phyloP scores from a whole-genome alignment of 768 basidiomycete genomes.

The Serendipita vermifera region DNA sequence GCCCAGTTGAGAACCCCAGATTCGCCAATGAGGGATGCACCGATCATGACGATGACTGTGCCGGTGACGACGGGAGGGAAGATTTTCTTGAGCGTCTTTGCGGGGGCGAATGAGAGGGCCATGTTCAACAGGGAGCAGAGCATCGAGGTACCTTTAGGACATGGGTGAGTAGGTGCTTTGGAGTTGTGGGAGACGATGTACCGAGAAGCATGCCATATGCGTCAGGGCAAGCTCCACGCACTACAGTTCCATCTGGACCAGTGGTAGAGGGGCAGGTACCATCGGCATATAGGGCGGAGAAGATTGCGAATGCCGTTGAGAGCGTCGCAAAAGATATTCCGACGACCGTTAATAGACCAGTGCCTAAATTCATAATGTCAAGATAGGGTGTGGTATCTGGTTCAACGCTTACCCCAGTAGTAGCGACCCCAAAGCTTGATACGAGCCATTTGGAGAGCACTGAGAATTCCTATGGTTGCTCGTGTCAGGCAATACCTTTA shows the following conservation, averaged over 20 bases:
- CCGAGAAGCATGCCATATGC: constrained; percentile 71
- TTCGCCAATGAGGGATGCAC: constrained; percentile 58
- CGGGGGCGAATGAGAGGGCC: constrained; percentile 60
- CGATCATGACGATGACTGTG: constrained; percentile 68
- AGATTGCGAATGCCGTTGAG: constrained; percentile 59
- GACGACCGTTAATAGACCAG: constrained; percentile 70
- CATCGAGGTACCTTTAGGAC: constrained; percentile 50
- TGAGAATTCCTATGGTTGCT: constrained; percentile 45
- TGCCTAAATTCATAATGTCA: constrained; percentile 35
- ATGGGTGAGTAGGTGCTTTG: not conserved
- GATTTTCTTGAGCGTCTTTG: constrained; percentile 44
- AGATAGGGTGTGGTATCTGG: constrained; percentile 6
- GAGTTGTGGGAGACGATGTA: constrained; percentile 19
- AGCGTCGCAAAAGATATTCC: constrained; percentile 72
- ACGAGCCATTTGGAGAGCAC: constrained; percentile 67
- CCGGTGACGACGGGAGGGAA: constrained; percentile 79
- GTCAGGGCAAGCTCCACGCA: constrained; percentile 54
- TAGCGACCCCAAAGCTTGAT: constrained; percentile 47
- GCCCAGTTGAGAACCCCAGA: constrained; percentile 75
- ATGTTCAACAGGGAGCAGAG: constrained; percentile 74
- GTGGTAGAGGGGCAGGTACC: constrained; percentile 59
- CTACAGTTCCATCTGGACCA: constrained; percentile 44
- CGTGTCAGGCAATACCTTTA: not conserved
- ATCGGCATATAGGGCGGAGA: constrained; percentile 61
- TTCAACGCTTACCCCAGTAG: constrained; percentile 22